Evolutionary conservation across 2,329 filamentous ascomycete genomes (phyloP), one percentile per base, ranked within the genome.

Genomic region (Ilyonectria mors-panacis): DNA sequence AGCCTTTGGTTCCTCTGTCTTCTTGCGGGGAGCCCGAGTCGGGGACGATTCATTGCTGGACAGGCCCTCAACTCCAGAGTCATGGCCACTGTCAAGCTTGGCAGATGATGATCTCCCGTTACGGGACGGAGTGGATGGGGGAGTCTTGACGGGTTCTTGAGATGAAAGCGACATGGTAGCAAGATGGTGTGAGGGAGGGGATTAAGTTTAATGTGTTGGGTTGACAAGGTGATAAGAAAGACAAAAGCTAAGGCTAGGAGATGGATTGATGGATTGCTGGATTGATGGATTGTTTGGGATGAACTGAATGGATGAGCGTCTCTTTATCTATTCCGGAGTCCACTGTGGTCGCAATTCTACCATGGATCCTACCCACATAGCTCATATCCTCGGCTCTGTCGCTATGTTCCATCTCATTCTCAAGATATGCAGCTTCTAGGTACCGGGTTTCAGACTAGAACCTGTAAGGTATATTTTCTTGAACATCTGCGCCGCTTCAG

Each of bases 11-110:
- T 47, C 45, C 2, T 37, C 5, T 13, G 1, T 6, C 9, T 15
- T 53, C n/a, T 15, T 17, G n/a, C 9, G 4, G 12, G 13, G 50
- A 13, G 1, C n/a, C 4, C 50, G 50, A 9, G 4, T 13, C 10
- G 50, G 50, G 12, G 50, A 9, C 9, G 50, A 21, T 8, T 23
- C 50, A 3, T 2, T 13, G 45, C 19, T 37, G 2, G 39, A 50
- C 42, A 59, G 42, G 7, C 23, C 63, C 17, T 59, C 50, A 2
- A 48, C 56, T 8, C 48, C 55, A n/a, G 55, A 59, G 39, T 55
- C 55, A 13, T 45, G 8, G 54, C 33, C 30, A 21, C n/a, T 26
- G 15, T 54, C 12, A 2, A 17, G 6, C 5, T n/a, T 2, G 9
- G 6, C 53, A 23, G 26, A 9, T 35, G 45, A 47, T 3, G 9